Evolutionary conservation across 139 green algal genomes (phyloP), one percentile per base, ranked within the genome.

Genomic region (Haematococcus sp.): DNA sequence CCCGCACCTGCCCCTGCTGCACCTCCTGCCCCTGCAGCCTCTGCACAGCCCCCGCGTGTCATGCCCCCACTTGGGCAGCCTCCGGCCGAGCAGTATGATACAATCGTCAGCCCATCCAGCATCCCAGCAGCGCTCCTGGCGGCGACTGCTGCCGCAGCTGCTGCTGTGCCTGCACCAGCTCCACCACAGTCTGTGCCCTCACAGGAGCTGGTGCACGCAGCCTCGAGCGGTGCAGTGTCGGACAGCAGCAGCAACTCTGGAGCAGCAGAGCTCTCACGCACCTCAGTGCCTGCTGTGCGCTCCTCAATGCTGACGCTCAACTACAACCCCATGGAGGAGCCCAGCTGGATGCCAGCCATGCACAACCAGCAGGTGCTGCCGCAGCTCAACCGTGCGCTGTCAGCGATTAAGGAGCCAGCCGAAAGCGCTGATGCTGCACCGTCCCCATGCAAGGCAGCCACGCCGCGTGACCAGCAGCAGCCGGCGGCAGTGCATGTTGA

Each of bases 271-370:
- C 54, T 61, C 9, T 13, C 5, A 17, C 25, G 58, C 58, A 4
- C 58, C 25, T 66, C 58, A 7, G 44, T 52, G 46, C 46, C n/a
- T 15, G 46, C 59, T 19, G 52, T 76, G 27, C 55, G 25, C 22
- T 25, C 67, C 13, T 78, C 67, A 63, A 79, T 75, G 43, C 40
- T 81, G 28, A 81, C 79, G n/a, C 56, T 88, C 0, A 32, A 82
- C 68, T 91, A 82, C 75, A 93, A 93, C 65, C 88, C 88, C 0
- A 81, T 93, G 69, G 73, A 85, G 55, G 88, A 93, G 80, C 88
- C 88, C 2, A 87, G 83, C 0, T 93, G 87, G 87, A 43, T 87
- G 77, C 80, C 80, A 5, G 33, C 54, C 2, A 49, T 49, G 40
- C 40, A 49, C 40, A 35, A 68, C 27, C 4, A 49, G 2, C 52